A percentile compares a stretch with the other conserved stretches of the same genome.
phyloP scores from a whole-genome alignment of 2,329 filamentous ascomycete species.

The Colletotrichum destructivum region DNA sequence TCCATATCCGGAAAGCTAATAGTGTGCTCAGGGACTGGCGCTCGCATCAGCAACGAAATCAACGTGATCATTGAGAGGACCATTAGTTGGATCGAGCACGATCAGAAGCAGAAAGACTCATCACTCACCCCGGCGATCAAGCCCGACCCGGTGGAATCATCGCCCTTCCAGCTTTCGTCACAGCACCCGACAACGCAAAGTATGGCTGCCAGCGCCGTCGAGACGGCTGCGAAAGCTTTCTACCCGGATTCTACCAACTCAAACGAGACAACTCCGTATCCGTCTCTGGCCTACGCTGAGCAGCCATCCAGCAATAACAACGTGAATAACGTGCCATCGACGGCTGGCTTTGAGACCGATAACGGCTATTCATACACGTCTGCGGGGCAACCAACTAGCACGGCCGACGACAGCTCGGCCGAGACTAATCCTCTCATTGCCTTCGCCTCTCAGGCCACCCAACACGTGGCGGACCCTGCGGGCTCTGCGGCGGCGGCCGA shows the following conservation, averaged over 20 bases:
- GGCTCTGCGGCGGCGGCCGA: slow-evolving; percentile 46
- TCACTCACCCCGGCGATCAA: slow-evolving; percentile 28
- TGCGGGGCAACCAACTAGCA: slow-evolving; percentile 31
- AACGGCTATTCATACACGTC: slow-evolving; percentile 35
- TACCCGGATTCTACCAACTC: slow-evolving; percentile 48
- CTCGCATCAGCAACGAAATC: slow-evolving; percentile 61
- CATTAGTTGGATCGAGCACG: slow-evolving; percentile 67
- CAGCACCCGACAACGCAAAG: slow-evolving; percentile 25
- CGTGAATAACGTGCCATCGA: slow-evolving; percentile 44
- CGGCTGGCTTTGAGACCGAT: slow-evolving; percentile 35
- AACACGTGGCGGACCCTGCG: slow-evolving; percentile 49
- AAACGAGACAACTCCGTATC: slow-evolving; percentile 49
- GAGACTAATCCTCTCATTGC: slow-evolving; percentile 56
- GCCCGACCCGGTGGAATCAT: slow-evolving; percentile 26
- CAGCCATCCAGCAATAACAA: slow-evolving; percentile 44
- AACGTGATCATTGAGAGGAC: slow-evolving; percentile 65
- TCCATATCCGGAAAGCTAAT: slow-evolving; percentile 29
- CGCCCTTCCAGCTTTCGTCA: slow-evolving; percentile 26
- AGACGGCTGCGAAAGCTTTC: slow-evolving; percentile 49
- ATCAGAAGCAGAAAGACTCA: slow-evolving; percentile 49
- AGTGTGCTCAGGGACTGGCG: slow-evolving; percentile 57
- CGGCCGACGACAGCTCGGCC: slow-evolving; percentile 45
- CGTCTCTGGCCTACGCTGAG: slow-evolving; percentile 50
- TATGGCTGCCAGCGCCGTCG: slow-evolving; percentile 20
- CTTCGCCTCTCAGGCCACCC: slow-evolving; percentile 58